These are phyloP conservation scores for Hibiscus trionum DNA, from an alignment of 345 rosid species.

Conservation along the genomic window DNA sequence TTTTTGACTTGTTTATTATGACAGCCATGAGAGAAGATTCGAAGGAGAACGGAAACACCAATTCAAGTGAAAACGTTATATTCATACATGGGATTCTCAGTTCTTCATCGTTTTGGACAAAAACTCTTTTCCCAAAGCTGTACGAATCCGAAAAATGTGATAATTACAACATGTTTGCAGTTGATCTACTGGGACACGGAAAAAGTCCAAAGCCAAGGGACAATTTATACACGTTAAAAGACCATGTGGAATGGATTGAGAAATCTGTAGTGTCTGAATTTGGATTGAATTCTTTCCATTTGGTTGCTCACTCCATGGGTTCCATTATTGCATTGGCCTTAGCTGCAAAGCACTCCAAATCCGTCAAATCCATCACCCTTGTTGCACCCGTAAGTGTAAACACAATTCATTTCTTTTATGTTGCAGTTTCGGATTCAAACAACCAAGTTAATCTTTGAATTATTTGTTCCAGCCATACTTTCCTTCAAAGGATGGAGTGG, in stretches of 20 bases:
- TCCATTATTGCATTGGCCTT: constrained; percentile 56
- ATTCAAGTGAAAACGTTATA: constrained; percentile 44
- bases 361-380: constrained; percentile 50
- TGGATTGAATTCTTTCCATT: constrained; percentile 46
- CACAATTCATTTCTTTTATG: too few relatives aligned
- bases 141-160: constrained; percentile 25
- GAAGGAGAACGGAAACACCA: constrained; percentile 9
- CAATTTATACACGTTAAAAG: constrained; percentile 44
- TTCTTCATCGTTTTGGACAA: constrained; percentile 67
- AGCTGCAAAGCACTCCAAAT: constrained; percentile 44
- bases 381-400: constrained; percentile 49
- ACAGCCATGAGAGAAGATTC: constrained; percentile 13
- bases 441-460: too few relatives aligned
- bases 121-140: constrained; percentile 43
- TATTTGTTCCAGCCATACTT: constrained; percentile 44
- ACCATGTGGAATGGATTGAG: constrained; percentile 58
- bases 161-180: constrained; percentile 41
- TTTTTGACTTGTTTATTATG: too few relatives aligned
- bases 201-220: constrained; percentile 68
- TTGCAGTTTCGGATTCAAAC: too few relatives aligned
- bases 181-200: constrained; percentile 71
- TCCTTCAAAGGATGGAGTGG: constrained; percentile 30
- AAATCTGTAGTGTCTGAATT: constrained; percentile 42
- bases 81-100: constrained; percentile 70
- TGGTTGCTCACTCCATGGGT: constrained; percentile 82